These are phyloP conservation scores for Penicillium decumbens DNA, from an alignment of 2,329 filamentous ascomycete species.

Conservation along the genomic window DNA sequence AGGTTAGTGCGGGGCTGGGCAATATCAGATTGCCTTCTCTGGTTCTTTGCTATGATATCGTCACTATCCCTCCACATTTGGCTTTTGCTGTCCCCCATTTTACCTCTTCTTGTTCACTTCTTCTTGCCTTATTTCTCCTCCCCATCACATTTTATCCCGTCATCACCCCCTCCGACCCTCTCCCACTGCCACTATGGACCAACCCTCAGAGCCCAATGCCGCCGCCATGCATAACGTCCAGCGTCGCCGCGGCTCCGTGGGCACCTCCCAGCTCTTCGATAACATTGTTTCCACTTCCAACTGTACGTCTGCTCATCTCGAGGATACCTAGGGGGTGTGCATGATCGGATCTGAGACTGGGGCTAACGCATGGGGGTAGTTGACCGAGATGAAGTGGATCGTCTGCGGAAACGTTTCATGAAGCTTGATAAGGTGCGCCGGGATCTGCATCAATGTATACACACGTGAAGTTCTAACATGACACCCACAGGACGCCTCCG, in stretches of 20 bases:
- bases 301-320: slow-evolving; percentile 56
- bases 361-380: slow-evolving; percentile 52
- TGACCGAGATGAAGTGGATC: slow-evolving; percentile 93
- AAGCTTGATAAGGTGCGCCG: slow-evolving; percentile 84
- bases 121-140: neutral
- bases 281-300: slow-evolving; percentile 95
- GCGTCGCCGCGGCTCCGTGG: slow-evolving; percentile 42
- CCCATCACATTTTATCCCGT: neutral
- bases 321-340: neutral
- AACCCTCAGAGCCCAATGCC: slow-evolving; percentile 37
- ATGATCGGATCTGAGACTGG: neutral
- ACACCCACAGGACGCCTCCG: slow-evolving; percentile 75
- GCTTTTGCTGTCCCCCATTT: neutral
- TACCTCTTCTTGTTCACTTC: neutral
- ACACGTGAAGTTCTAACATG: neutral
- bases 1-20: slow-evolving; percentile 42
- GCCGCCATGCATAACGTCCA: slow-evolving; percentile 45
- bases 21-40: slow-evolving; percentile 38
- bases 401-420: slow-evolving; percentile 96
- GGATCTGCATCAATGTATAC: neutral
- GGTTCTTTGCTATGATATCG: slow-evolving; percentile 1
- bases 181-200: slow-evolving; percentile 27
- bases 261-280: slow-evolving; percentile 70
- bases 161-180: slow-evolving; percentile 1
- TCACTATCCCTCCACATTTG: neutral